Evolutionary conservation across 164 flowering plant genomes (phyloP), one percentile per base, ranked within the genome.

Genomic region (Macadamia tetraphylla): DNA sequence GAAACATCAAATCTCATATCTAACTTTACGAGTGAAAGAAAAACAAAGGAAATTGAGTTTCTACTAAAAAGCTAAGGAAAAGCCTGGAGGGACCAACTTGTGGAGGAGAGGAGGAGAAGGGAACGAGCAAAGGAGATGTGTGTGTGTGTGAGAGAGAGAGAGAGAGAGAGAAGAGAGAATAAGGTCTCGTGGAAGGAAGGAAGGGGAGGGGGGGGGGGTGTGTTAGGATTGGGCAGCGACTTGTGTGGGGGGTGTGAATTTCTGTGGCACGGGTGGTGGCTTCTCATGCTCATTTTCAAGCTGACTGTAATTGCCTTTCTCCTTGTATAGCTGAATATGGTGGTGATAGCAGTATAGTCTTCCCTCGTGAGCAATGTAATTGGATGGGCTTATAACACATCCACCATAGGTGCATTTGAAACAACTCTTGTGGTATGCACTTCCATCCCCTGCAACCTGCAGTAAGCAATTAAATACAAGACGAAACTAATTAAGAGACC

Each of bases 341-440:
- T 85, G 91, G 75, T 87, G 89, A 59, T 78, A 84, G 83, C 89
- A 85, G 80, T 85, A 87, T 31, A 87, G 83, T 1, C 80, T 79
- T 29, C 88, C 88, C 70, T 88, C 88, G 43, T 88, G 90, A 52
- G 90, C 88, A 56, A 88, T 82, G 73, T 85, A 88, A 77, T 83
- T 88, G 43, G 92, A 86, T 32, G 92, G 88, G 72, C 88, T 88
- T 4, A 53, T 14, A 13, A 53, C 57, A 53, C 57, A 53, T 4
- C 92, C 90, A 73, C 93, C 93, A 74, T 83, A 81, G 58, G 65
- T 77, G 77, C 90, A 88, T 70, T 82, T 88, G 82, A 88, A 88
- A 71, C 93, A 88, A 76, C 82, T 81, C 81, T 67, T 85, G 74
- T 88, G 90, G 79, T 88, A 86, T 30, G 83, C 71, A 31, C 79